Conservation (phyloP, 2,329 filamentous ascomycete genomes). For the Didymosphaeria variabile region DNA sequence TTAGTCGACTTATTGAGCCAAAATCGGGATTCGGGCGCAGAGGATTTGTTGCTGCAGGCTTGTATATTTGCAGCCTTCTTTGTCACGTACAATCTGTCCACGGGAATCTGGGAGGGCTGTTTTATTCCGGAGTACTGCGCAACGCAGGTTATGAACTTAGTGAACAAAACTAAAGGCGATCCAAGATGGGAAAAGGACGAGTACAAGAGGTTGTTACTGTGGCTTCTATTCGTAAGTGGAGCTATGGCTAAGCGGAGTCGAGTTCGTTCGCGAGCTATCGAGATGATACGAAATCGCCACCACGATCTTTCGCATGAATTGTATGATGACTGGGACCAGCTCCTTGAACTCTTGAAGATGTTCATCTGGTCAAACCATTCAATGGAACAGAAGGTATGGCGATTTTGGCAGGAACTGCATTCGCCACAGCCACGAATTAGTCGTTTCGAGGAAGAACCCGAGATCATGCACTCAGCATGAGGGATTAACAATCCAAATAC, state of each 20-base stretch:
- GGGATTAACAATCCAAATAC: neutral
- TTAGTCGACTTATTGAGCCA: conserved; percentile 22
- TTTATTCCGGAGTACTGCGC: conserved; percentile 29
- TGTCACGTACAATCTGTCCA: conserved; percentile 29
- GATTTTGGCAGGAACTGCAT: conserved; percentile 26
- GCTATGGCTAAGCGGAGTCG: conserved; percentile 19
- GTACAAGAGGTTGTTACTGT: conserved; percentile 17
- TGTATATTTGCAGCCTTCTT: conserved; percentile 26
- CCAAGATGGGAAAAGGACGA: conserved; percentile 2
- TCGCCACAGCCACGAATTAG: neutral
- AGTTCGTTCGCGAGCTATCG: conserved; percentile 13
- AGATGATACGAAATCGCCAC: conserved; percentile 12
- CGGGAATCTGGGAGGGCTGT: conserved; percentile 29
- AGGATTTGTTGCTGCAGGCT: conserved; percentile 22
- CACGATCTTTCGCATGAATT: conserved; percentile 7
- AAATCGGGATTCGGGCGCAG: conserved; percentile 2
- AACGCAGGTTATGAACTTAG: conserved; percentile 19
- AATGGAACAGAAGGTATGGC: conserved; percentile 21
- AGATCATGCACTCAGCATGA: conserved; percentile 1
- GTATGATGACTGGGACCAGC: conserved; percentile 18
- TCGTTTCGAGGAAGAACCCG: neutral
- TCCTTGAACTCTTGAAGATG: conserved; percentile 8
- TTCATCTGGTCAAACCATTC: conserved; percentile 28
- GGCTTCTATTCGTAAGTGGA: conserved; percentile 27
- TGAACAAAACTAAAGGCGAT: conserved; percentile 14